Evolutionary conservation across 176 grass and related monocot genomes (phyloP), one percentile per base, ranked within the genome.

Genomic region (Phoenix roebelenii): DNA sequence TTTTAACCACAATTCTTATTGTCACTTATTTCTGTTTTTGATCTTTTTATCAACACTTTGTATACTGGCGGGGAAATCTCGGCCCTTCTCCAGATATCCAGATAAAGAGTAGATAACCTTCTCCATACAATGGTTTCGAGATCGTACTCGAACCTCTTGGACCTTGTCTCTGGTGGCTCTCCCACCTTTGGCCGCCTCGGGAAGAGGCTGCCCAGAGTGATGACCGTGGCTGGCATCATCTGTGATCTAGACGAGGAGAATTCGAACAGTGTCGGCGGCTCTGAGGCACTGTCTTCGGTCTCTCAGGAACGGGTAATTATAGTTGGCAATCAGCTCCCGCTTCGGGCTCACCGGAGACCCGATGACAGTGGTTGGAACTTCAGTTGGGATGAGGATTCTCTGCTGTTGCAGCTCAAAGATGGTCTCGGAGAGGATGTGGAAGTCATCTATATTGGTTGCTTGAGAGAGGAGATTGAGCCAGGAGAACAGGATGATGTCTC

Each of bases 331-430:
- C 82, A 85, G 73, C 76, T 85, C 24, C 82, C 82, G 7, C 48
- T 85, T 50, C 60, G 56, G 7, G 30, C 71, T 5, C 71, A 76
- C 30, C 71, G 57, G 18, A 75, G 72, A 29, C 52, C 72, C 7
- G 71, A 79, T 50, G 66, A 25, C 59, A 51, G 25, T 44, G 71
- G 75, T 7, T 85, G 76, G 75, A 66, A 66, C 76, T 79, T 85
- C 71, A 85, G 76, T 51, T 85, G 82, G 82, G 82, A 85, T 15
- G 76, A 79, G 73, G 76, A 85, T 39, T 85, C 82, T 6, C 61
- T 85, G 17, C 71, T 85, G 44, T 61, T 79, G 17, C 82, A 85
- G 58, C 74, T 79, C 1, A 79, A 75, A 74, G 82, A 79, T 56
- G 72, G 76, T 22, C 49, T 85, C 18, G 82, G 73, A 3, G 76